Evolutionary conservation across 257 asterid genomes (phyloP).

Genomic region (Petunia secreta): DNA sequence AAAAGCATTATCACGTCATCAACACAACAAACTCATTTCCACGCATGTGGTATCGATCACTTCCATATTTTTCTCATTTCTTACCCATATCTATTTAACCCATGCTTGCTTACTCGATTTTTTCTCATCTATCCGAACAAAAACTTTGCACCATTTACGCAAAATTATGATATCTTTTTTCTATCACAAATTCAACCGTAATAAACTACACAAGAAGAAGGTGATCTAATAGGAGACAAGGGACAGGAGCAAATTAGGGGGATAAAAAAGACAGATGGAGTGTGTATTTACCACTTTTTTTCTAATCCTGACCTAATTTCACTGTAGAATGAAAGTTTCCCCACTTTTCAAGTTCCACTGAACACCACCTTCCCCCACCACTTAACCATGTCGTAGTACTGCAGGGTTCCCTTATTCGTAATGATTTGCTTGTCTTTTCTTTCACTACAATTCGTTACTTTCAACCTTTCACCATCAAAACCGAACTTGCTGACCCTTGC

Average conservation of each 20-base stretch:
- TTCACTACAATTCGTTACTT: not conserved
- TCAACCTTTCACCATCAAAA: slow-evolving; percentile 9
- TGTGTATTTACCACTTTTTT: not conserved
- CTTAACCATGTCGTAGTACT: slow-evolving; percentile 8
- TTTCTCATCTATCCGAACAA: too few relatives aligned
- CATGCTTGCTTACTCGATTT: too few relatives aligned
- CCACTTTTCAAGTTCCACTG: not conserved
- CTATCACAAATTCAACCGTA: not conserved
- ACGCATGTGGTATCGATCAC: too few relatives aligned
- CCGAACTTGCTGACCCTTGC: slow-evolving; percentile 14
- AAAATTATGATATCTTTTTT: too few relatives aligned
- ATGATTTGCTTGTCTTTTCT: slow-evolving; percentile 12
- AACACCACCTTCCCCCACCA: slow-evolving; percentile 21
- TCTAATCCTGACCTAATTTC: slow-evolving; percentile 21
- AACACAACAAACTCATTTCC: too few relatives aligned
- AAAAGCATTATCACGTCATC: too few relatives aligned
- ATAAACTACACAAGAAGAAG: slow-evolving; percentile 1
- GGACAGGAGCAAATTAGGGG: not conserved
- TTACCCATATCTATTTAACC: too few relatives aligned
- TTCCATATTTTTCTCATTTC: too few relatives aligned
- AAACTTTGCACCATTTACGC: too few relatives aligned
- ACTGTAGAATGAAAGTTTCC: slow-evolving; percentile 1
- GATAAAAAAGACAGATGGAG: not conserved
- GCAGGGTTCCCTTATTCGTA: not conserved
- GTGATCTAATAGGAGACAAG: not conserved